Evolutionary conservation across 208 protist genomes (phyloP), one percentile per base, ranked within the genome.

Genomic region (Leishmania martiniquensis): DNA sequence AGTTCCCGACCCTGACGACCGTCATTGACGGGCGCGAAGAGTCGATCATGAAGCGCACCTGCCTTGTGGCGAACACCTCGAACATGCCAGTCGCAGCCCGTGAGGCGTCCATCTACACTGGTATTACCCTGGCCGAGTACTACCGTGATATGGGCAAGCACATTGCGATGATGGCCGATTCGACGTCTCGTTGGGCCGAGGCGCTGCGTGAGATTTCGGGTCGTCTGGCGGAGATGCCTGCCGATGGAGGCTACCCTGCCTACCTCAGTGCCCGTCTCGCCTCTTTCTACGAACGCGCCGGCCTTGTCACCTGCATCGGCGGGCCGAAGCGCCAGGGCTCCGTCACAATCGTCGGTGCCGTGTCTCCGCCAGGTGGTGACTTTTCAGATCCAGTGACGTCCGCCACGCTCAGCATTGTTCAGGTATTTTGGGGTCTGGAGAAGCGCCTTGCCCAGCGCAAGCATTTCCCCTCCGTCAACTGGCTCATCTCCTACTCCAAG

Each of bases 381-480:
- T 99, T 99, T 88, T 99, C 99, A 54, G 99, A 99, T 86, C 99
- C 99, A 32, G 99, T 99, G 37, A 99, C 99, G 44, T 97, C 99
- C 37, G 97, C 99, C 29, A 99, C 99, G 42, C 93, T 99, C 39
- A 95, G 94, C 87, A 99, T 99, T 83, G 99, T 99, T 57, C 99
- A 99, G 93, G 99, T 99, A 42, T 99, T 99, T 93, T 99, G 99
- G 99, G 99, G 99, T 85, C 93, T 99, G 9, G 98, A 99, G 93
- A 99, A 99, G 96, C 99, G 99, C 78, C 95, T 99, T 9, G 99
- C 99, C 4, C 99, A 99, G 95, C 91, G 99, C 70, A 99, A 99
- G 94, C 99, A 99, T 94, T 99, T 99, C 95, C 99, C 99, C 47
- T 99, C 99, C 12, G 98, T 99, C 47, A 99, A 99, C 92, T 99